Conservation (phyloP, 768 basidiomycete species). For the Mrakia frigida region DNA sequence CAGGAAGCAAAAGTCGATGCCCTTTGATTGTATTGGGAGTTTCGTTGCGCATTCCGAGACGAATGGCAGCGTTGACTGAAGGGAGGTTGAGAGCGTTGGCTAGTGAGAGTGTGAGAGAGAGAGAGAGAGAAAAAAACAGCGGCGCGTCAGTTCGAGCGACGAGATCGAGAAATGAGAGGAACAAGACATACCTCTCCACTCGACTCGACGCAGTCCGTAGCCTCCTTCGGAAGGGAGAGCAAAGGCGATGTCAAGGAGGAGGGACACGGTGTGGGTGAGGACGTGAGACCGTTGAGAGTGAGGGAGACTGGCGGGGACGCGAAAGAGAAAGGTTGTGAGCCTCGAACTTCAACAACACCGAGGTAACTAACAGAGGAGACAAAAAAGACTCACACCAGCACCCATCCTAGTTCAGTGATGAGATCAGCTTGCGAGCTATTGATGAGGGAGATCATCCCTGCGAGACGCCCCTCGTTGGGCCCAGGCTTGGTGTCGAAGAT, state of each 20-base stretch:
- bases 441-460: slow-evolving; percentile 25
- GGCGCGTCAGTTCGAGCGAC: not conserved
- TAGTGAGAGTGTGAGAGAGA: not conserved
- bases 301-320: slow-evolving; percentile 12
- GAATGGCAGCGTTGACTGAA: slow-evolving; percentile 29
- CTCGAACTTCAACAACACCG: not conserved
- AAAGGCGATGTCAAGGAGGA: slow-evolving; percentile 23
- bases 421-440: slow-evolving; percentile 9
- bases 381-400: slow-evolving; percentile 6
- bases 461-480: slow-evolving; percentile 6
- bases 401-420: slow-evolving; percentile 23
- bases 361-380: not conserved
- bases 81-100: slow-evolving; percentile 28
- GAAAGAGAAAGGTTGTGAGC: not conserved
- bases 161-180: not conserved
- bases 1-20: not conserved
- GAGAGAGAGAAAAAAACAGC: not conserved
- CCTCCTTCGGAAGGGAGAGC: slow-evolving; percentile 27
- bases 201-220: slow-evolving; percentile 27
- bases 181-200: slow-evolving; percentile 21
- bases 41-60: slow-evolving; percentile 23
- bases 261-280: slow-evolving; percentile 25
- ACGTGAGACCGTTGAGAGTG: slow-evolving; percentile 24
- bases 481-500: slow-evolving; percentile 23
- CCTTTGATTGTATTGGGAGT: not conserved